Evolutionary conservation across 441 rosid species (phyloP), one percentile per base, ranked within the genome.

Genomic region (Erodium texanum): DNA sequence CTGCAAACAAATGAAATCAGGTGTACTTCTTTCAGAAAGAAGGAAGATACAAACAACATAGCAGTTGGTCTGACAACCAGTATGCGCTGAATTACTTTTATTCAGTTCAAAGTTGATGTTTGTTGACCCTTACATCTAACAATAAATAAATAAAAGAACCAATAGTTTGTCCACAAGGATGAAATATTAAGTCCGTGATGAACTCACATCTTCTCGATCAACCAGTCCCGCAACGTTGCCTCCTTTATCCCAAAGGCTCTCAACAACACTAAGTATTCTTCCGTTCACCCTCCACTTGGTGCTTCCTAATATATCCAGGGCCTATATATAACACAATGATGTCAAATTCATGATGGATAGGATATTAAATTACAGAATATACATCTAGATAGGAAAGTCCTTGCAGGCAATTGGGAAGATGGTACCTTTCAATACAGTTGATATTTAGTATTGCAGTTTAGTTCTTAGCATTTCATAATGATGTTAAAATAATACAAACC

Each of bases 261-360:
- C 99, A 38, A 92, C 76, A 66, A 92, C 87, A 71, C 89, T 78
- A 76, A 95, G 88, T 36, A 92, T 77, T 83, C 82, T 86, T 74
- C 82, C 90, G 75, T 89, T 95, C 71, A 95, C 80, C 71, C 95
- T 89, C 99, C 98, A 95, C 74, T 90, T 95, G 67, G 97, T 86
- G 77, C 81, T 86, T 76, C 99, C 99, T 32, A 95, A 86, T 1
- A 96, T 90, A 86, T 92, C 86, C 76, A 95, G 79, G 41, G 96
- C 99, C 99, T 95, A 59, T 59, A 59, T 59, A 22, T 59, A 24
- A 59, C 64, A 59, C 15, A 24, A 23, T 59, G 32, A 59, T 59
- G 87, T 67, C 29, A 59, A 59, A 23, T 59, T 76, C 69, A 68
- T 70, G 67, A 73, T 73, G 68, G 71, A 59, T 22, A 59, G 7